These are phyloP conservation scores for Miamiensis avidus DNA, from an alignment of 169 alveolate genomes.

Conservation along the genomic window DNA sequence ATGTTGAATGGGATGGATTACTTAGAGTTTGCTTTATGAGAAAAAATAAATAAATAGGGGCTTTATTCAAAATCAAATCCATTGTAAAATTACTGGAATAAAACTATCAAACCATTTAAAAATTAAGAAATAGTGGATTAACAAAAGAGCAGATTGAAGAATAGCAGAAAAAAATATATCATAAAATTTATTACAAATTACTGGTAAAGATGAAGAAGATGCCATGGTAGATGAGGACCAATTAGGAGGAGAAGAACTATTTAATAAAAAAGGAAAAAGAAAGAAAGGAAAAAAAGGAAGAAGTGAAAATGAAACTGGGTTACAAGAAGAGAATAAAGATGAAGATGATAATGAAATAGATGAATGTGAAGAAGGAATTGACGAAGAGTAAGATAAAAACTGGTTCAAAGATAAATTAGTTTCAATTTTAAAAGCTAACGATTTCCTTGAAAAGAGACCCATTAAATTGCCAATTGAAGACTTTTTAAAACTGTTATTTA, in stretches of 20 bases:
- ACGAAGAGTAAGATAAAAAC: slow-evolving; percentile 35
- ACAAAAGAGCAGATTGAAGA: slow-evolving; percentile 12
- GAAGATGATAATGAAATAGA: slow-evolving; percentile 47
- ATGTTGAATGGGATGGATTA: slow-evolving; percentile 98
- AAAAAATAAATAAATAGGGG: slow-evolving; percentile 96
- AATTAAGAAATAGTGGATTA: slow-evolving; percentile 27
- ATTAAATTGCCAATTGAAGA: slow-evolving; percentile 69
- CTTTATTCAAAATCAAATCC: slow-evolving; percentile 94
- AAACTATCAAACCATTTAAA: slow-evolving; percentile 88
- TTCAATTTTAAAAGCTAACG: slow-evolving; percentile 56
- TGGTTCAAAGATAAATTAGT: slow-evolving; percentile 55
- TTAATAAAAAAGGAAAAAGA: slow-evolving; percentile 42
- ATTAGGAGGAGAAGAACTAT: too few relatives aligned
- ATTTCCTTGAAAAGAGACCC: slow-evolving; percentile 68
- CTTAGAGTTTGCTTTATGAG: slow-evolving; percentile 96
- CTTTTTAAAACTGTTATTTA: slow-evolving; percentile 61
- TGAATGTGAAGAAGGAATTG: slow-evolving; percentile 40
- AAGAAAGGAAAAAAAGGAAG: slow-evolving; percentile 1
- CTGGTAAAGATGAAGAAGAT: slow-evolving; percentile 37
- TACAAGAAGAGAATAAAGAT: slow-evolving; percentile 36
- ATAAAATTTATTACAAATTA: slow-evolving; percentile 26
- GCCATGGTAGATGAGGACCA: slow-evolving; percentile 42
- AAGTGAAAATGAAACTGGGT: slow-evolving; percentile 12
- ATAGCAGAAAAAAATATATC: slow-evolving; percentile 29
- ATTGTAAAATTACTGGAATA: slow-evolving; percentile 91